These are phyloP conservation scores for Russula dissimulans DNA, from an alignment of 768 basidiomycete species.

Conservation along the genomic window DNA sequence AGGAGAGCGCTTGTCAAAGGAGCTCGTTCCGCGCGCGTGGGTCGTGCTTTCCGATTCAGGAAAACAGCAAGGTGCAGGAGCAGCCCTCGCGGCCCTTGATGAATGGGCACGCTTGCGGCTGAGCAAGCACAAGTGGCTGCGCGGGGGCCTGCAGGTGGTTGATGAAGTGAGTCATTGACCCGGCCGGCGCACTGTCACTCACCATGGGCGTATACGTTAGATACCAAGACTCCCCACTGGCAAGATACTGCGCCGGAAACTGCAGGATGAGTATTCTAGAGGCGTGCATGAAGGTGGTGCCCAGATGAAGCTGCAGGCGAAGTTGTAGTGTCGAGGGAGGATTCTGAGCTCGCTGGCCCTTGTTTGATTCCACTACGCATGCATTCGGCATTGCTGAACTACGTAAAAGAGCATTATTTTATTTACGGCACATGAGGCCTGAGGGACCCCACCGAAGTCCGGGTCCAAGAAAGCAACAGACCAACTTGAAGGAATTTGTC, in stretches of 20 bases:
- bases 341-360: too few species aligned
- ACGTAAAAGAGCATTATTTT: too few species aligned
- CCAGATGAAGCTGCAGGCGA: background rate
- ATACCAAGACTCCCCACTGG: slow-evolving; percentile 71
- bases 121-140: slow-evolving; percentile 68
- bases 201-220: slow-evolving; percentile 26
- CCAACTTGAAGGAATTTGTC: too few species aligned
- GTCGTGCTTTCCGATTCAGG: slow-evolving; percentile 55
- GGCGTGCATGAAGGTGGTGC: background rate
- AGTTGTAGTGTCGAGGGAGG: background rate
- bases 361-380: too few species aligned
- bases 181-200: background rate
- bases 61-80: slow-evolving; percentile 34
- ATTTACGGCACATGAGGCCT: too few species aligned
- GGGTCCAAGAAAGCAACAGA: too few species aligned
- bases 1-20: slow-evolving; percentile 61
- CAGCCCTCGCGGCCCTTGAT: slow-evolving; percentile 40
- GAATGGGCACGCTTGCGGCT: slow-evolving; percentile 53
- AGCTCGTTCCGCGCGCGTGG: slow-evolving; percentile 74
- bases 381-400: too few species aligned
- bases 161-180: slow-evolving; percentile 35
- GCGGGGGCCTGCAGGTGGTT: slow-evolving; percentile 62
- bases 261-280: slow-evolving; percentile 37
- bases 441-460: too few species aligned
- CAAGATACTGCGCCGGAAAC: slow-evolving; percentile 52